A percentile compares a stretch with the other conserved stretches of the same genome.
Conservation (phyloP, 805 yeast species). For the Suhomyces xylopsoci region DNA sequence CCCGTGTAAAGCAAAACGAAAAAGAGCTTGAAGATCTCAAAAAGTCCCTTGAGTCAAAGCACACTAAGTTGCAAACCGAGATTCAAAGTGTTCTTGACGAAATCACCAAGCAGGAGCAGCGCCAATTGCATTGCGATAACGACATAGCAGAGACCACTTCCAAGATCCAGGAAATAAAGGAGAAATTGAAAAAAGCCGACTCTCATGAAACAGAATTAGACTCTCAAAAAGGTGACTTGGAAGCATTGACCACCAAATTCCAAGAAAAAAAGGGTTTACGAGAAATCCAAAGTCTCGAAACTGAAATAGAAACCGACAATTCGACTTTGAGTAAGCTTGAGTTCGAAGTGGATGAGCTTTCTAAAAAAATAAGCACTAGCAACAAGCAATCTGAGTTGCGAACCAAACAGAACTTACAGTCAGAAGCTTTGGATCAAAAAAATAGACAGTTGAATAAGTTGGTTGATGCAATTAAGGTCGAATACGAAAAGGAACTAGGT, state of each 20-base stretch:
- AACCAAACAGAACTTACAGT: conserved; percentile 49
- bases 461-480: conserved; percentile 16
- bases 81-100: conserved; percentile 18
- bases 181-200: conserved; percentile 34
- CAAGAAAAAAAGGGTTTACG: conserved; percentile 17
- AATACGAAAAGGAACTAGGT: conserved; percentile 18
- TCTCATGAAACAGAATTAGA: conserved; percentile 48
- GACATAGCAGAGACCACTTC: conserved; percentile 37
- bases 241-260: conserved; percentile 34
- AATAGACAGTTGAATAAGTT: conserved; percentile 26
- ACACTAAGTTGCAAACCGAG: conserved; percentile 6
- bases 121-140: conserved; percentile 34
- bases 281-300: conserved; percentile 25
- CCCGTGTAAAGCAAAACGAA: neutral
- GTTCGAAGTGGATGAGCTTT: conserved; percentile 48
- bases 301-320: conserved; percentile 37
- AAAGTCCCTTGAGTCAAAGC: conserved; percentile 1
- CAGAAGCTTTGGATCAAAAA: conserved; percentile 37
- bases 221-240: conserved; percentile 42
- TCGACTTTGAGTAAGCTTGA: conserved; percentile 29
- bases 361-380: conserved; percentile 47
- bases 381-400: conserved; percentile 58
- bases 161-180: conserved; percentile 37
- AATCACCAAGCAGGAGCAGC: conserved; percentile 42
- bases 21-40: neutral